Percentiles rank a stretch among this genome's conserved stretches.
Conservation (phyloP, 257 asterid genomes). For the Gynochthodes officinalis region DNA sequence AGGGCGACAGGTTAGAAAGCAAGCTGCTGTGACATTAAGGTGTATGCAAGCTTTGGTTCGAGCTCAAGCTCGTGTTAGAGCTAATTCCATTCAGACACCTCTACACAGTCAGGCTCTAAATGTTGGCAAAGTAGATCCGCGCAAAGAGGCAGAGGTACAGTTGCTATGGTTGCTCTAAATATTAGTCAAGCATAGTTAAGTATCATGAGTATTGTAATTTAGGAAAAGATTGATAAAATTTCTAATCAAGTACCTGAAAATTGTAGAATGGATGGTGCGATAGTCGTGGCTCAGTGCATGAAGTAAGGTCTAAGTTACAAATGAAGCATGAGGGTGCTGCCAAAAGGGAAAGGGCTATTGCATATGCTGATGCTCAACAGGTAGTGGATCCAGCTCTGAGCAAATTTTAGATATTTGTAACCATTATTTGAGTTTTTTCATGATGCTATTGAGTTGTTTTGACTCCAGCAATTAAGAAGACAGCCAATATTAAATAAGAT, state of each 20-base stretch:
- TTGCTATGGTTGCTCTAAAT: background rate
- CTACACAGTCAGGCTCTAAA: slow-evolving; percentile 23
- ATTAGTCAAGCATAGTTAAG: background rate
- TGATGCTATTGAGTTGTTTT: background rate
- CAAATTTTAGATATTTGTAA: background rate
- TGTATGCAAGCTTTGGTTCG: slow-evolving; percentile 93
- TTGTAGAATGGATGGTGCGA: slow-evolving; percentile 84
- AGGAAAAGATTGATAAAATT: background rate
- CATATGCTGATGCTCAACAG: slow-evolving; percentile 70
- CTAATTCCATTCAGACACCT: slow-evolving; percentile 46
- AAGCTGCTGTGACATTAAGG: slow-evolving; percentile 76
- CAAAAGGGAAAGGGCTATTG: slow-evolving; percentile 80
- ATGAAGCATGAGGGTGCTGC: slow-evolving; percentile 84
- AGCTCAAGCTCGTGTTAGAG: slow-evolving; percentile 77
- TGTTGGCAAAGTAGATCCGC: slow-evolving; percentile 35
- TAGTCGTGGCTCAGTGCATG: slow-evolving; percentile 63
- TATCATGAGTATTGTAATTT: background rate
- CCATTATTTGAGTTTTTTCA: background rate
- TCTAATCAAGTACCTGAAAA: background rate
- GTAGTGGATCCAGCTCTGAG: slow-evolving; percentile 24
- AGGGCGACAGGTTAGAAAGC: slow-evolving; percentile 73
- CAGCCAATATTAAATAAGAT: slow-evolving; percentile 32
- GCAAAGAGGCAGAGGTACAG: slow-evolving; percentile 62
- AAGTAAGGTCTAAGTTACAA: slow-evolving; percentile 68
- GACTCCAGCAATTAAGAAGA: slow-evolving; percentile 32